Evolutionary conservation across 345 rosid genomes (phyloP).

Genomic region (Moringa oleifera): DNA sequence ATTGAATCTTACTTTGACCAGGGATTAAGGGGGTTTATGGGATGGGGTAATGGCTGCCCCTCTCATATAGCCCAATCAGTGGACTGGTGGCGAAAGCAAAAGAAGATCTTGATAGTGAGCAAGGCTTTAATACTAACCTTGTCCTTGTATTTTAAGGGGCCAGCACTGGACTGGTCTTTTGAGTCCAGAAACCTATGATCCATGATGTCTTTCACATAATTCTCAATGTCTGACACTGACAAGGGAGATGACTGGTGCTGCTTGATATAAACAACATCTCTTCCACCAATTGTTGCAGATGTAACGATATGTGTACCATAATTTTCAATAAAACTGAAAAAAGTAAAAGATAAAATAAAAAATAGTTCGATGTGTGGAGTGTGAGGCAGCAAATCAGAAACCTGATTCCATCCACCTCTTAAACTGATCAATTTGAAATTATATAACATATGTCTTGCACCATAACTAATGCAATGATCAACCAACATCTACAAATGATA

Average conservation of each 20-base stretch:
- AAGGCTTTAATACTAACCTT: slow-evolving; percentile 51
- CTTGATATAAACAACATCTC: slow-evolving; percentile 89
- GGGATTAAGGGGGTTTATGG: too few relatives aligned
- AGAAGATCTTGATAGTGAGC: slow-evolving; percentile 2
- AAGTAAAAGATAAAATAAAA: slow-evolving; percentile 12
- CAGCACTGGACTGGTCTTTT: slow-evolving; percentile 51
- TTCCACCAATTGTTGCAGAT: slow-evolving; percentile 89
- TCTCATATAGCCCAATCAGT: neutral
- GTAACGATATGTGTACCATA: slow-evolving; percentile 88
- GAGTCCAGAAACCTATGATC: slow-evolving; percentile 67
- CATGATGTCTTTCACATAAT: slow-evolving; percentile 69
- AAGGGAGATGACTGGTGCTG: slow-evolving; percentile 90
- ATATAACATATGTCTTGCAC: too few relatives aligned
- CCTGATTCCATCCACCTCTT: neutral
- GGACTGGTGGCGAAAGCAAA: neutral
- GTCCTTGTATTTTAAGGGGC: slow-evolving; percentile 82
- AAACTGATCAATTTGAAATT: neutral
- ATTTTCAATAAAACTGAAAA: slow-evolving; percentile 73
- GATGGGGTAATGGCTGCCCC: too few relatives aligned
- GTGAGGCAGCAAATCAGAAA: neutral
- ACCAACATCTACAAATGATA: too few relatives aligned
- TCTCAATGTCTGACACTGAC: slow-evolving; percentile 57
- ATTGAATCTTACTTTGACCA: too few relatives aligned
- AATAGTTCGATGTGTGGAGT: too few relatives aligned
- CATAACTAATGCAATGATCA: neutral